Percentiles rank a stretch among this genome's conserved stretches.
phyloP scores from a whole-genome alignment of 2,329 filamentous ascomycete genomes.

The Rutstroemia sydowiana region DNA sequence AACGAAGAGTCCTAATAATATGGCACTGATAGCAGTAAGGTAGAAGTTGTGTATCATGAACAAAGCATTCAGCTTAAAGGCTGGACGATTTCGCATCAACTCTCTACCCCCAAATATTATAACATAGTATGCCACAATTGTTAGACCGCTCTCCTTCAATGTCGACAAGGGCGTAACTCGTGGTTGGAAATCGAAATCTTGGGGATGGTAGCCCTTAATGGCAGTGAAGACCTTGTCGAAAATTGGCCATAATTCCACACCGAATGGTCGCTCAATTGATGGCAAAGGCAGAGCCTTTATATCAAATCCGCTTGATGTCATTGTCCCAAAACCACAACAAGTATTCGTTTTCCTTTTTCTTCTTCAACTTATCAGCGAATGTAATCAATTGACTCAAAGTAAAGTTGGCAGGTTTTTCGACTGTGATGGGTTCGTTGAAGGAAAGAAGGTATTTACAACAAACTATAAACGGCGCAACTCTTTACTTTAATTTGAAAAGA shows the following conservation, averaged over 20 bases:
- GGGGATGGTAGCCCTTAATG: slow-evolving; percentile 71
- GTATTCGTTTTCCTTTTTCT: neutral
- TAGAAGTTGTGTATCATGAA: slow-evolving; percentile 98
- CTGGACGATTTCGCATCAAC: slow-evolving; percentile 78
- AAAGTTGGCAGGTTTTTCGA: neutral
- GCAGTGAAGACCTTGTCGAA: slow-evolving; percentile 81
- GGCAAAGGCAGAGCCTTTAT: slow-evolving; percentile 49
- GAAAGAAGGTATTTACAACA: slow-evolving; percentile 8
- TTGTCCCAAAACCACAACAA: slow-evolving; percentile 3
- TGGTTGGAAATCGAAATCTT: slow-evolving; percentile 77
- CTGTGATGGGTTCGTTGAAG: slow-evolving; percentile 1
- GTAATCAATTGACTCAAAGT: neutral
- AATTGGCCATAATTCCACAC: slow-evolving; percentile 85
- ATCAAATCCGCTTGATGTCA: slow-evolving; percentile 9
- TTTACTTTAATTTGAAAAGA: neutral
- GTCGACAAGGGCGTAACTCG: slow-evolving; percentile 87
- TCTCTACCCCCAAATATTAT: slow-evolving; percentile 90
- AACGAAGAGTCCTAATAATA: slow-evolving; percentile 75
- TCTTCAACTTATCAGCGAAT: neutral
- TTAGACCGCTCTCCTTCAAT: slow-evolving; percentile 70
- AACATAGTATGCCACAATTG: slow-evolving; percentile 83
- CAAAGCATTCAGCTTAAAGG: slow-evolving; percentile 78
- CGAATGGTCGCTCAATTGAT: slow-evolving; percentile 86
- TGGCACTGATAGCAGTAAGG: slow-evolving; percentile 76
- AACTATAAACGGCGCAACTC: slow-evolving; percentile 1